These are phyloP conservation scores for Exophiala aquamarina DNA, from an alignment of 2,329 filamentous ascomycete species.

Conservation along the genomic window DNA sequence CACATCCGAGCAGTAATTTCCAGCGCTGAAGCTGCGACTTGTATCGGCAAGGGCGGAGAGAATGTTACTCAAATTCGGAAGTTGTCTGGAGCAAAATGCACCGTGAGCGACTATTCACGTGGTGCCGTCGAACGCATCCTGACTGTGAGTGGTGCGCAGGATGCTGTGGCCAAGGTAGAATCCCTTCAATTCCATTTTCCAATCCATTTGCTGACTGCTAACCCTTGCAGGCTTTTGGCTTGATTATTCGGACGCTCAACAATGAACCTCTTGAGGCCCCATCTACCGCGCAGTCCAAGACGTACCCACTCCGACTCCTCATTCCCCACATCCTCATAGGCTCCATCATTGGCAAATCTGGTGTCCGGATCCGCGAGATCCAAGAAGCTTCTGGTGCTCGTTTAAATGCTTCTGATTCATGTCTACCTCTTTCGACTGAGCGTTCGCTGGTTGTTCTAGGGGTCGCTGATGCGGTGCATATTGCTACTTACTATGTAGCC, in stretches of 20 bases:
- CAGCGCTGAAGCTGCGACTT: constrained; percentile 93
- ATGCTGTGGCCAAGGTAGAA: constrained; percentile 90
- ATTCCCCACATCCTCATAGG: constrained; percentile 97
- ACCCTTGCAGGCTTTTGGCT: constrained; percentile 74
- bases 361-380: constrained; percentile 94
- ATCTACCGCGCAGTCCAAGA: constrained; percentile 92
- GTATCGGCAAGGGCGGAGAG: constrained; percentile 98
- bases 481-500: constrained; percentile 97
- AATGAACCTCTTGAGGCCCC: constrained; percentile 87
- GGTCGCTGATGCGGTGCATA: constrained; percentile 96
- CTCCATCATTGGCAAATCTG: constrained; percentile 97
- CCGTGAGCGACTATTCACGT: constrained; percentile 96
- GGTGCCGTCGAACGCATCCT: constrained; percentile 96
- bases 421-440: constrained; percentile 90
- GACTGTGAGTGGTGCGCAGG: constrained; percentile 93
- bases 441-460: constrained; percentile 97
- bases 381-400: constrained; percentile 96
- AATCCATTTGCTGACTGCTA: constrained; percentile 29
- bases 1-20: constrained; percentile 97
- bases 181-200: constrained; percentile 15
- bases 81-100: constrained; percentile 95
- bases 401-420: constrained; percentile 93
- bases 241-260: constrained; percentile 97
- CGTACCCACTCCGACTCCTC: constrained; percentile 90
- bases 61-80: constrained; percentile 97